Percentiles rank a stretch among this genome's conserved stretches.
phyloP scores from a whole-genome alignment of 2,329 filamentous ascomycete species.

The Ophiocordyceps robertsii region DNA sequence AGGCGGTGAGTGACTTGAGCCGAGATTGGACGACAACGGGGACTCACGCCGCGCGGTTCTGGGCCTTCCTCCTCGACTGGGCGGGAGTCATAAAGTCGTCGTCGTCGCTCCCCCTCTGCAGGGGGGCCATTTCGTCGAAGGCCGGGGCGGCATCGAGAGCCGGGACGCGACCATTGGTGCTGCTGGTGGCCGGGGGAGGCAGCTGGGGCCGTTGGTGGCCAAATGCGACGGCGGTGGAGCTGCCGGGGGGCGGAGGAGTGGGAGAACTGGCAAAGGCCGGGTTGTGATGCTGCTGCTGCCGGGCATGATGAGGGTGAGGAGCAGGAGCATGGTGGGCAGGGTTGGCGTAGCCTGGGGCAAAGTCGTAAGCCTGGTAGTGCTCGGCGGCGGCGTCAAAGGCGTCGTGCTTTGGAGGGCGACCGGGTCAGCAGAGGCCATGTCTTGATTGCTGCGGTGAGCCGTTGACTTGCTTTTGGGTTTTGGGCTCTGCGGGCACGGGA shows the following conservation, averaged over 20 bases:
- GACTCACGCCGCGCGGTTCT: slow-evolving; percentile 48
- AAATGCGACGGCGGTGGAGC: not conserved
- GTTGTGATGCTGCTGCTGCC: not conserved
- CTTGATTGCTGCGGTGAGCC: too few relatives aligned
- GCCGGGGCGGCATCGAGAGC: not conserved
- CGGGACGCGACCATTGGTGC: slow-evolving; percentile 1
- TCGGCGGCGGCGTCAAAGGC: slow-evolving; percentile 33
- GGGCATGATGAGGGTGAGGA: not conserved
- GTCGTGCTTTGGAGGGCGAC: slow-evolving; percentile 24
- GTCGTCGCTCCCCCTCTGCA: slow-evolving; percentile 35
- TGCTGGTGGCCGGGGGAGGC: slow-evolving; percentile 8
- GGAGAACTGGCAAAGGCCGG: slow-evolving; percentile 10
- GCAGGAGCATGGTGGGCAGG: not conserved
- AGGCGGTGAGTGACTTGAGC: not conserved
- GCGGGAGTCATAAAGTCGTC: slow-evolving; percentile 43
- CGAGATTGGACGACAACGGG: not conserved
- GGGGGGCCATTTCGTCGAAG: slow-evolving; percentile 16
- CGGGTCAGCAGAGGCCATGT: not conserved
- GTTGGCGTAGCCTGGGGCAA: slow-evolving; percentile 22
- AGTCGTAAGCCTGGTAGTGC: slow-evolving; percentile 35
- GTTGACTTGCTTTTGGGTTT: too few relatives aligned
- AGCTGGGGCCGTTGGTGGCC: slow-evolving; percentile 4
- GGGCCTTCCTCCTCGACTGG: slow-evolving; percentile 45
- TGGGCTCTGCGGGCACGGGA: too few relatives aligned
- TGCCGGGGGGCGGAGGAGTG: slow-evolving; percentile 10